Conservation (phyloP, 2,329 filamentous ascomycete species). For the Diaporthe aspalathi region DNA sequence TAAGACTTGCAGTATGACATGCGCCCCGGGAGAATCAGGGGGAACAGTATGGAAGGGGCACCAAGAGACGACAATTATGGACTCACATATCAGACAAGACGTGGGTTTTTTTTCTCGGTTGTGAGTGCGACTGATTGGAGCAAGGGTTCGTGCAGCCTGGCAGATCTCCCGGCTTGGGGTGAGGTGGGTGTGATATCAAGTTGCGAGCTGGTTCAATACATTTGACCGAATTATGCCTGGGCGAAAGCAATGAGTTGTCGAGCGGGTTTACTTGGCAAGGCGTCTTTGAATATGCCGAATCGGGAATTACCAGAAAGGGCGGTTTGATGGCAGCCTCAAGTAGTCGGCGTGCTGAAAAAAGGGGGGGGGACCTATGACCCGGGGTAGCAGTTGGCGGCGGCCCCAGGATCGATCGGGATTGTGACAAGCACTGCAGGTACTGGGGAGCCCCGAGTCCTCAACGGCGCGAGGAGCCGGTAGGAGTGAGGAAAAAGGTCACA, state of each 20-base stretch:
- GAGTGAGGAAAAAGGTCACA: slow-evolving; percentile 13
- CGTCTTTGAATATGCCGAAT: slow-evolving; percentile 30
- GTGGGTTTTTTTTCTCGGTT: slow-evolving; percentile 3
- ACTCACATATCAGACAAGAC: slow-evolving; percentile 35
- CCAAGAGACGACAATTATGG: slow-evolving; percentile 16
- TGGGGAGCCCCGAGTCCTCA: background rate
- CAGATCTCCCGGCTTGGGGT: slow-evolving; percentile 4
- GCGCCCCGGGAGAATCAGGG: slow-evolving; percentile 14
- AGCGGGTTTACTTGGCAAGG: background rate
- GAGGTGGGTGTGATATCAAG: slow-evolving; percentile 19
- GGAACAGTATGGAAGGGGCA: slow-evolving; percentile 5
- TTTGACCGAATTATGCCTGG: background rate
- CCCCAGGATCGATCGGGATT: slow-evolving; percentile 23
- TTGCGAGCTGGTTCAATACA: slow-evolving; percentile 5
- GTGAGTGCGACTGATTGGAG: slow-evolving; percentile 7
- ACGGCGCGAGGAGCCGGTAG: slow-evolving; percentile 15
- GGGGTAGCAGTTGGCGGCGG: slow-evolving; percentile 27
- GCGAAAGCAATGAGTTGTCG: slow-evolving; percentile 10
- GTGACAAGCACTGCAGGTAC: background rate
- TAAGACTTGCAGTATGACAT: slow-evolving; percentile 36
- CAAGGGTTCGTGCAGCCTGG: slow-evolving; percentile 30
- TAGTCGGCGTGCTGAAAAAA: slow-evolving; percentile 17
- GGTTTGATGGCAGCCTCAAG: slow-evolving; percentile 28
- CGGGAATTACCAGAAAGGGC: slow-evolving; percentile 35
- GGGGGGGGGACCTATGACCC: background rate